Percentiles rank a stretch among this genome's conserved stretches.
phyloP scores from a whole-genome alignment of 1,284 basidiomycete species.

The Tremellales sp. region DNA sequence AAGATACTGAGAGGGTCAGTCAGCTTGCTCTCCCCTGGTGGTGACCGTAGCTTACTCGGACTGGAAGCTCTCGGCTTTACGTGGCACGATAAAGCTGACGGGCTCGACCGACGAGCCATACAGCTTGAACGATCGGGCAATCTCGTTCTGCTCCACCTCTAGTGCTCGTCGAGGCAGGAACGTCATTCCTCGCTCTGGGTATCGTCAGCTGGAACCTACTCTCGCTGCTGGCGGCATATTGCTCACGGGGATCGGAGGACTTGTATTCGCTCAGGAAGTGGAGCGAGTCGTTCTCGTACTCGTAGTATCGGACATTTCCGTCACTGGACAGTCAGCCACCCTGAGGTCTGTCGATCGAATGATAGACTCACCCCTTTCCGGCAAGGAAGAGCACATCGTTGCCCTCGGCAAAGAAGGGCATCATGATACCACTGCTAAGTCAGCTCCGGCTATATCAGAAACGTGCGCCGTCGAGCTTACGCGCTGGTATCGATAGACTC shows the following conservation, averaged over 20 bases:
- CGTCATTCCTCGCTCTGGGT: slow-evolving; percentile 86
- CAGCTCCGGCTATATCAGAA: not conserved
- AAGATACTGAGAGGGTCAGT: slow-evolving; percentile 65
- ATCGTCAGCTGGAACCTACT: not conserved
- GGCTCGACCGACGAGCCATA: slow-evolving; percentile 72
- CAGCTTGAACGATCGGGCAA: slow-evolving; percentile 91
- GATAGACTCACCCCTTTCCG: slow-evolving; percentile 52
- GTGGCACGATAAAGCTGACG: slow-evolving; percentile 87
- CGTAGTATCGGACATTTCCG: slow-evolving; percentile 92
- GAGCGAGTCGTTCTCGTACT: slow-evolving; percentile 83
- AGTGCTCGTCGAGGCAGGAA: slow-evolving; percentile 89
- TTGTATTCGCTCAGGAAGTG: slow-evolving; percentile 81
- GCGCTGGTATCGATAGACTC: slow-evolving; percentile 77
- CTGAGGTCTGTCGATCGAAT: slow-evolving; percentile 19
- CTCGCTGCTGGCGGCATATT: not conserved
- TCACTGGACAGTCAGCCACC: slow-evolving; percentile 55
- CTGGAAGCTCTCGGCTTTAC: slow-evolving; percentile 57
- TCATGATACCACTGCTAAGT: slow-evolving; percentile 66
- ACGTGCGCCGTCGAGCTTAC: slow-evolving; percentile 16
- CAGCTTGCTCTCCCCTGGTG: not conserved
- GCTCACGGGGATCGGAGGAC: slow-evolving; percentile 66
- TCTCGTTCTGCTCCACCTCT: slow-evolving; percentile 87
- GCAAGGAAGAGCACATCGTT: slow-evolving; percentile 91
- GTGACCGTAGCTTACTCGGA: slow-evolving; percentile 33
- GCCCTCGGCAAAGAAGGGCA: slow-evolving; percentile 93